Evolutionary conservation across 1,139 yeast species (phyloP).

Genomic region (Taiozyma sp.): DNA sequence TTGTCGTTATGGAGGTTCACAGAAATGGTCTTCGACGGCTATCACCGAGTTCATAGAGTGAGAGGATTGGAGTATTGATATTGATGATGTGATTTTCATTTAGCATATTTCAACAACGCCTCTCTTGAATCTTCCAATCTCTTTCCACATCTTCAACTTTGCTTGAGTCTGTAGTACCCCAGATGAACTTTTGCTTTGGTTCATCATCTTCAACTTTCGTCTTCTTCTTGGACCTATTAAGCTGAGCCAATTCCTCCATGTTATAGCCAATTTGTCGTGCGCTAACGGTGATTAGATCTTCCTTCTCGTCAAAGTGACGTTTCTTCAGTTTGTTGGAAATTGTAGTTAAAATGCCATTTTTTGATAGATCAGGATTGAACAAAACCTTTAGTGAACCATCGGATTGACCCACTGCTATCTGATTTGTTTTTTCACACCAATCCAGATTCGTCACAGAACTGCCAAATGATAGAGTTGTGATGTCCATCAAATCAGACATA

Average conservation of each 20-base stretch:
- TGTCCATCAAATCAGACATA: conserved; percentile 29
- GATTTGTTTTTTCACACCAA: conserved; percentile 30
- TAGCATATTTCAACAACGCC: conserved; percentile 31
- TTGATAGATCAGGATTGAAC: conserved; percentile 31
- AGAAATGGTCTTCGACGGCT: conserved; percentile 3
- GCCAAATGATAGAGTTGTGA: conserved; percentile 21
- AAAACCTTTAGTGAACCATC: conserved; percentile 30
- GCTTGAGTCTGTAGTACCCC: conserved; percentile 12
- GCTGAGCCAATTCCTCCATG: conserved; percentile 15
- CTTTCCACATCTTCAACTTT: not conserved
- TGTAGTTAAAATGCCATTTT: conserved; percentile 30
- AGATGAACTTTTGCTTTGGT: conserved; percentile 7
- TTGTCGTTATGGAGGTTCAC: conserved; percentile 6
- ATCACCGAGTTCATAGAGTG: conserved; percentile 1
- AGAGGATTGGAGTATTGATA: conserved; percentile 5
- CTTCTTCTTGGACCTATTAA: conserved; percentile 12
- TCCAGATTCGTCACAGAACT: conserved; percentile 22
- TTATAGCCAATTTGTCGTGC: conserved; percentile 27
- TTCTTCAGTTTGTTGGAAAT: conserved; percentile 31
- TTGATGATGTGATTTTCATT: not conserved
- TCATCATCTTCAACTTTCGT: not conserved
- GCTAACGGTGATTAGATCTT: conserved; percentile 12
- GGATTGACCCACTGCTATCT: conserved; percentile 31
- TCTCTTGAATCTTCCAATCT: conserved; percentile 33
- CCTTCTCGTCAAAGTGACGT: conserved; percentile 32